A percentile compares a stretch with the other conserved stretches of the same genome.
phyloP scores from a whole-genome alignment of 176 grass and related monocot species.

The Zea luxurians region DNA sequence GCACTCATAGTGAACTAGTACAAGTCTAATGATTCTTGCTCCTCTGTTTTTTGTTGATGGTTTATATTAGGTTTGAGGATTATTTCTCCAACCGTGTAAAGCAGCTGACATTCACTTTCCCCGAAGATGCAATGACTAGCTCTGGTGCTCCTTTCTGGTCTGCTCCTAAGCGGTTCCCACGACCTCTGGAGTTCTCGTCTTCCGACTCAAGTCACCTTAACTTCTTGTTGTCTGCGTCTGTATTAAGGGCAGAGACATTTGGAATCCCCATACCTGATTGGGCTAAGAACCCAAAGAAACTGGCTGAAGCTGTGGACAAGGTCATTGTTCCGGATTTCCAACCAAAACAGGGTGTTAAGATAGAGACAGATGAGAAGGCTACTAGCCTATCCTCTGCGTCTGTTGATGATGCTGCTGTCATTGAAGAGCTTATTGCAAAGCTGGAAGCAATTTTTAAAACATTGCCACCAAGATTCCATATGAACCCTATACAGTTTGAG shows the following conservation, averaged over 20 bases:
- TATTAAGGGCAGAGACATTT: constrained; percentile 85
- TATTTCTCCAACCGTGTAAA: constrained; percentile 87
- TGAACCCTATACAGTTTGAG: constrained; percentile 94
- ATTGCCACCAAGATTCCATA: constrained; percentile 63
- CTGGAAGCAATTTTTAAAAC: constrained; percentile 65
- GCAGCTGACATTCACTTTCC: constrained; percentile 84
- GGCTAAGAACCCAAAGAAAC: constrained; percentile 62
- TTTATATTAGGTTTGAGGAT: constrained; percentile 76
- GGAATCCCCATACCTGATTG: constrained; percentile 69
- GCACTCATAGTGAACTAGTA: background rate
- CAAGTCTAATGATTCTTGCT: constrained; percentile 9
- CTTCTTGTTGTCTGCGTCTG: constrained; percentile 68
- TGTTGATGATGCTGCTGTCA: constrained; percentile 75
- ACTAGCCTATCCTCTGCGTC: constrained; percentile 72
- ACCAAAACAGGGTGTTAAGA: constrained; percentile 77
- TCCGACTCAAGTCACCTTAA: constrained; percentile 63
- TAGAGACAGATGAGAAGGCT: constrained; percentile 82
- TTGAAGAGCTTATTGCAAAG: constrained; percentile 75
- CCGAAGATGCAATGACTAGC: constrained; percentile 78
- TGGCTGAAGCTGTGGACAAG: constrained; percentile 68
- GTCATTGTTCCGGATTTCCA: constrained; percentile 74
- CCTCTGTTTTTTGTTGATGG: constrained; percentile 34
- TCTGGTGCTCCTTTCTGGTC: constrained; percentile 90
- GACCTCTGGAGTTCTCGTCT: constrained; percentile 68
- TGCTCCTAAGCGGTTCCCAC: constrained; percentile 87